These are phyloP conservation scores for Hypomontagnella monticulosa DNA, from an alignment of 495 filamentous ascomycete genomes.

Conservation along the genomic window DNA sequence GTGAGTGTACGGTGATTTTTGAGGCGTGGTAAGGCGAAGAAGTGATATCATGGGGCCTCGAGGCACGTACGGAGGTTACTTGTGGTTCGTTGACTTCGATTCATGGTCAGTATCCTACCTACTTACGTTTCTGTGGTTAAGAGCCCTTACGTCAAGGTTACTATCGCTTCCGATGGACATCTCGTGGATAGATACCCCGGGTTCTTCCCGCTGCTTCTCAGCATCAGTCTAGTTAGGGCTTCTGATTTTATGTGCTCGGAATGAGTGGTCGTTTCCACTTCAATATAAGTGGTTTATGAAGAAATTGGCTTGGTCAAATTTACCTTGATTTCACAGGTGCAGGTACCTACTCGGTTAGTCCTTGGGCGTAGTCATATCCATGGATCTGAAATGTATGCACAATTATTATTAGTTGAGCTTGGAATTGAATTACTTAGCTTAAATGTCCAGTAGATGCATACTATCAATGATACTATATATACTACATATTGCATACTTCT, in stretches of 20 bases:
- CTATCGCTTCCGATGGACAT: background rate
- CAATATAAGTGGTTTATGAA: background rate
- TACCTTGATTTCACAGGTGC: too few species aligned
- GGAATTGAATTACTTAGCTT: too few species aligned
- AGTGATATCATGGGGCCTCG: background rate
- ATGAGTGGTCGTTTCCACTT: background rate
- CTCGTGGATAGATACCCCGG: constrained; percentile 2
- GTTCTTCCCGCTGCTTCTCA: background rate
- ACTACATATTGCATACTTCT: too few species aligned
- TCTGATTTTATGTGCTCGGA: background rate
- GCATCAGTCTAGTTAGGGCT: background rate
- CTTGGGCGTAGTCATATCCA: too few species aligned
- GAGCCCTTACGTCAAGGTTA: too few species aligned
- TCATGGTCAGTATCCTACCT: background rate
- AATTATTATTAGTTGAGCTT: too few species aligned
- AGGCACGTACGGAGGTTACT: too few species aligned
- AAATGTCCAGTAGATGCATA: too few species aligned
- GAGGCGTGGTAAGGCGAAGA: constrained; percentile 6
- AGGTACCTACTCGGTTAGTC: too few species aligned
- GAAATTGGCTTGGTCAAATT: background rate
- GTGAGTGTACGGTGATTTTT: constrained; percentile 6
- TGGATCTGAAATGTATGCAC: too few species aligned
- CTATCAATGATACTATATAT: too few species aligned
- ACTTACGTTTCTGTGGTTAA: background rate
- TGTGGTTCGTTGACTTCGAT: too few species aligned